A percentile compares a stretch with the other conserved stretches of the same genome.
These are phyloP conservation scores for Melampsora abietis-canadensis DNA, from an alignment of 1,284 basidiomycete genomes.

Conservation along the genomic window DNA sequence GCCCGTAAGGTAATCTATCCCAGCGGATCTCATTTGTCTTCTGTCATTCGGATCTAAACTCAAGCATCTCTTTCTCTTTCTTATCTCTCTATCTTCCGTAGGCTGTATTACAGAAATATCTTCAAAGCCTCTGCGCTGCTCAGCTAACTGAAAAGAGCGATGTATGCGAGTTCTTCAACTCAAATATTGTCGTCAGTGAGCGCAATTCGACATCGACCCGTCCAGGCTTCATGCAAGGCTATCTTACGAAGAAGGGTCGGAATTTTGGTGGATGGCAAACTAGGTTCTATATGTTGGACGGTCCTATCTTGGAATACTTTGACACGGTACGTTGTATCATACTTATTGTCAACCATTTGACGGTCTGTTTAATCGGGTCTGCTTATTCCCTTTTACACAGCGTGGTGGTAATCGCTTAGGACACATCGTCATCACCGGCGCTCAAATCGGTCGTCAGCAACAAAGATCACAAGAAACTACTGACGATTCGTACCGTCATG, in stretches of 20 bases:
- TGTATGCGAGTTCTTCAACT: conserved; percentile 78
- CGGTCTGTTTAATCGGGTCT: neutral
- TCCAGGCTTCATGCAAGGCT: conserved; percentile 83
- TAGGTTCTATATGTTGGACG: conserved; percentile 82
- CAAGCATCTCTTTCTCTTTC: conserved; percentile 29
- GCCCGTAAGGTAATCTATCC: conserved; percentile 71
- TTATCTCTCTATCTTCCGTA: conserved; percentile 52
- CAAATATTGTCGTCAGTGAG: conserved; percentile 63
- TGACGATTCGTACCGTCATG: conserved; percentile 90
- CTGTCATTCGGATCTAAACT: conserved; percentile 43
- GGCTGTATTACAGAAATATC: conserved; percentile 77
- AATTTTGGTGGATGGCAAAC: conserved; percentile 96
- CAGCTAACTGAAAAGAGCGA: conserved; percentile 85
- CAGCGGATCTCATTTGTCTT: neutral
- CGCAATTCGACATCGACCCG: conserved; percentile 59
- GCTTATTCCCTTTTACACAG: neutral
- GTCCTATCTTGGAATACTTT: conserved; percentile 80
- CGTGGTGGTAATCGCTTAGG: conserved; percentile 46
- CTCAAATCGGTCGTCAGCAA: conserved; percentile 77
- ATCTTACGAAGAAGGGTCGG: conserved; percentile 91
- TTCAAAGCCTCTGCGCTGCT: conserved; percentile 73
- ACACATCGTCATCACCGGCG: conserved; percentile 64
- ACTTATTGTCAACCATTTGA: conserved; percentile 44
- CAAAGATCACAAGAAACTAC: conserved; percentile 53
- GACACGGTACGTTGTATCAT: conserved; percentile 69